Evolutionary conservation across 1,284 basidiomycete genomes (phyloP).

Genomic region (Ganoderma boninense): DNA sequence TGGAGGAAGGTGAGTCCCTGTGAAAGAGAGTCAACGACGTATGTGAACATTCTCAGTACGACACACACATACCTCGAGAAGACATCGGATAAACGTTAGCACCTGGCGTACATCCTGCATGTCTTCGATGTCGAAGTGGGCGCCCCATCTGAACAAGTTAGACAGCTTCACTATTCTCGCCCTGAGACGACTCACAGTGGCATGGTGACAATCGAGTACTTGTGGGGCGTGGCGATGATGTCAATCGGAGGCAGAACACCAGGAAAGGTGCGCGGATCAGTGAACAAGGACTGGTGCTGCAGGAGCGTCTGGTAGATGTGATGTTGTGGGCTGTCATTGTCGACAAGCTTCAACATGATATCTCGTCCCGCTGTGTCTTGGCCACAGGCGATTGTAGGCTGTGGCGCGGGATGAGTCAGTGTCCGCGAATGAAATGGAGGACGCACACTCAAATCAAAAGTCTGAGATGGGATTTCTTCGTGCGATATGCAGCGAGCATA

Average conservation of each 20-base stretch:
- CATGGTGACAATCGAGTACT: constrained; percentile 13
- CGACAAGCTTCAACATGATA: constrained; percentile 13
- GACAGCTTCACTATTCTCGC: neutral
- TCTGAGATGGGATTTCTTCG: neutral
- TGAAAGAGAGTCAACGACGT: neutral
- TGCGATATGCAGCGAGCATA: neutral
- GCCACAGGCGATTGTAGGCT: neutral
- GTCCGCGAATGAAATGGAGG: neutral
- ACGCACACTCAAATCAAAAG: neutral
- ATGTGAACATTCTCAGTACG: neutral
- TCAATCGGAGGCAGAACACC: neutral
- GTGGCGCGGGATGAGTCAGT: neutral
- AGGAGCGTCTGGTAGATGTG: constrained; percentile 5
- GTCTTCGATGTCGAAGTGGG: too few species aligned
- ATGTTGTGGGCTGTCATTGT: neutral
- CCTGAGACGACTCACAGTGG: constrained; percentile 10
- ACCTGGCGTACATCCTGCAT: too few species aligned
- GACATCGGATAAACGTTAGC: too few species aligned
- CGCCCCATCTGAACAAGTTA: neutral
- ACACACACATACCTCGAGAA: constrained; percentile 4
- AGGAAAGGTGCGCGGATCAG: neutral
- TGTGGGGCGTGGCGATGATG: constrained; percentile 15
- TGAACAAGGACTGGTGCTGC: neutral
- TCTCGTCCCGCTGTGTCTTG: constrained; percentile 3
- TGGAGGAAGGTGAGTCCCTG: neutral